Evolutionary conservation across 2,329 filamentous ascomycete genomes (phyloP), one percentile per base, ranked within the genome.

Genomic region (Aureobasidium sp.): DNA sequence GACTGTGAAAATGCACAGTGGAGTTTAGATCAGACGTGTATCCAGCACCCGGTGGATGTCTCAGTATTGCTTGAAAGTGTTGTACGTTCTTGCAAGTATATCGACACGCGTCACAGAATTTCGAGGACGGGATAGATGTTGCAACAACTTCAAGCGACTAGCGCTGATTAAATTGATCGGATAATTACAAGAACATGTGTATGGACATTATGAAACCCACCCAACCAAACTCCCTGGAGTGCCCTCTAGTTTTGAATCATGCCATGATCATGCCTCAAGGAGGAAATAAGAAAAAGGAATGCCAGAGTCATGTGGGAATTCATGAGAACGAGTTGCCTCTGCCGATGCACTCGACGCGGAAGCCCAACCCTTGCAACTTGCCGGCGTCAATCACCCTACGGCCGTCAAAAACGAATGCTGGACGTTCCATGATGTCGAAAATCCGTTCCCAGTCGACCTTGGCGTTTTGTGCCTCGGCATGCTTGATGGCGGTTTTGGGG

Each of bases 321-420:
- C 10, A 42, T 43, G 40, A 40, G 55, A 59, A 51, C 7, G 37
- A 25, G 40, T 46, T 61, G 23, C 51, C 51, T 40, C 37, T 57
- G 27, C 71, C 71, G 55, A 74, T 71, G 54, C 65, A 66, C 60
- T 72, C 68, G 50, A 74, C 71, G 2, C 65, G 66, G 66, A 74
- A 74, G 13, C 71, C 71, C n/a, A 74, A 57, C 17, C 57, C 55
- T 35, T 67, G 67, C 35, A 74, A 64, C 60, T 67, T 67, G 35
- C 61, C 61, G 4, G 63, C 62, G 61, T 73, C 69, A 38, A 74
- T 67, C n/a, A 74, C 66, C 31, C 71, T 70, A 21, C 72, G 62
- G 10, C 71, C 72, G 51, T 74, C 72, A 59, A 74, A 74, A 21
- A 74, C 67, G 21, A 70, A 70, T 60, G 66, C 66, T 13, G 72